Base-by-base conservation (phyloP, 1,284 basidiomycete species). In the Cryptococcus wingfieldii region DNA sequence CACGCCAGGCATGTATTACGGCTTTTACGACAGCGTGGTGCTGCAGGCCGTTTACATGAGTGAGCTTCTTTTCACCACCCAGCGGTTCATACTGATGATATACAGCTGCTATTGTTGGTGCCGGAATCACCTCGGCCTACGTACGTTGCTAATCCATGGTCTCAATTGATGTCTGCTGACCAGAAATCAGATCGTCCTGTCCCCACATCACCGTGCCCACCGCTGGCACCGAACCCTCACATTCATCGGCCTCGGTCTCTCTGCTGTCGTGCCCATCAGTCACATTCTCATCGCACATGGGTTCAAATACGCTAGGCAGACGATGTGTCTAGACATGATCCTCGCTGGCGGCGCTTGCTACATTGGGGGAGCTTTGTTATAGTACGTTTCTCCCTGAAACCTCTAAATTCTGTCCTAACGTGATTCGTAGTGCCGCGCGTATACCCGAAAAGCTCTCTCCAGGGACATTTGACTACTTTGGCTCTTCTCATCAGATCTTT, bases 401-500 rank as follows among this genome's bases (percentile, higher is more conserved):
- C 39, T 8, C 5, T 19, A 31, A 4, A n/a, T 23, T 16, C 7
- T 6, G 12, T 18, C 14, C 54, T 53, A 25, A 55, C 18, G 41
- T 48, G 45, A 14, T 25, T 57, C 27, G 49, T 73, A 92, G 86
- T 75, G 89, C 89, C 39, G 85, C 86, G 64, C 83, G 90, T 51
- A 81, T 93, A 53, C 91, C 92, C 27, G 91, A 95, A 70, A 79
- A 85, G 31, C 80, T 87, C 60, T 80, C 80, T 10, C 90, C 90
- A 1, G 90, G 90, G 50, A 83, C 77, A 60, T 92, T 92, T 69
- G 90, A 95, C 77, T 82, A 83, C 69, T 81, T 92, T 63, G 83
- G 86, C 53, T 82, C 87, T 1, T 90, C 87, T 34, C 90, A 93
- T 79, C 76, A 80, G 75, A 87, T 93, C 67, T 95, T 96, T 76